A percentile compares a stretch with the other conserved stretches of the same genome.
phyloP scores from a whole-genome alignment of 2,329 filamentous ascomycete genomes.

The Chaetomium strumarium region DNA sequence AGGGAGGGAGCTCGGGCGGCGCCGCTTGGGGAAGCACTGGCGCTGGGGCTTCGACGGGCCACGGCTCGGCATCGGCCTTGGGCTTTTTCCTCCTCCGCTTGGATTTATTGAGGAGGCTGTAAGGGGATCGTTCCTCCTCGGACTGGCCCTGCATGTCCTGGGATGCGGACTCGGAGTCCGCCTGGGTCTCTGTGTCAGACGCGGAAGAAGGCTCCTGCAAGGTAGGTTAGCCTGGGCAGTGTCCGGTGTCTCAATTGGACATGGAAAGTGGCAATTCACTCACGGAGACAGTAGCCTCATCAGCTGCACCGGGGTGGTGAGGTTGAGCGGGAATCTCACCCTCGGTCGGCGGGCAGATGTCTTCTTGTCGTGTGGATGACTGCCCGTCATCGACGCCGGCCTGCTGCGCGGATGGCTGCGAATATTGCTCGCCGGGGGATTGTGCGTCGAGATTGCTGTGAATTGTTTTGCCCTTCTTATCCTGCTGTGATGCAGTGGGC shows the following conservation, averaged over 20 bases:
- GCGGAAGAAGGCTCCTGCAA: not conserved
- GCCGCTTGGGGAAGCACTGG: not conserved
- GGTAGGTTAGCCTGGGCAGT: not conserved
- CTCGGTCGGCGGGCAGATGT: constrained; percentile 3
- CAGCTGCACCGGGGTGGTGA: not conserved
- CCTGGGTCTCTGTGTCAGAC: constrained; percentile 1
- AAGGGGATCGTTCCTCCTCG: constrained; percentile 11
- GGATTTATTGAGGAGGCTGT: constrained; percentile 18
- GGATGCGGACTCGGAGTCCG: constrained; percentile 1
- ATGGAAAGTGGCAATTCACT: not conserved
- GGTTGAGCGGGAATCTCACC: not conserved
- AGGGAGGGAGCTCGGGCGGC: constrained; percentile 3
- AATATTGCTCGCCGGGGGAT: not conserved
- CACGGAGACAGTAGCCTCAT: not conserved
- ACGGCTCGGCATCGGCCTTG: constrained; percentile 15
- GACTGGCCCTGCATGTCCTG: constrained; percentile 8
- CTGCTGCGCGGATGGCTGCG: not conserved
- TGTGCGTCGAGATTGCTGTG: not conserved
- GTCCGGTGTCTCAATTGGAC: not conserved
- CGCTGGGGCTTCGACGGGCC: constrained; percentile 9
- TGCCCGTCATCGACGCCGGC: constrained; percentile 6
- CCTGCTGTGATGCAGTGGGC: constrained; percentile 26
- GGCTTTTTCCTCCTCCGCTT: constrained; percentile 18
- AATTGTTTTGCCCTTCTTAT: constrained; percentile 27
- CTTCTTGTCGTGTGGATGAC: constrained; percentile 3